Conservation (phyloP, 441 rosid species). For the Rhodomyrtus psidioides region DNA sequence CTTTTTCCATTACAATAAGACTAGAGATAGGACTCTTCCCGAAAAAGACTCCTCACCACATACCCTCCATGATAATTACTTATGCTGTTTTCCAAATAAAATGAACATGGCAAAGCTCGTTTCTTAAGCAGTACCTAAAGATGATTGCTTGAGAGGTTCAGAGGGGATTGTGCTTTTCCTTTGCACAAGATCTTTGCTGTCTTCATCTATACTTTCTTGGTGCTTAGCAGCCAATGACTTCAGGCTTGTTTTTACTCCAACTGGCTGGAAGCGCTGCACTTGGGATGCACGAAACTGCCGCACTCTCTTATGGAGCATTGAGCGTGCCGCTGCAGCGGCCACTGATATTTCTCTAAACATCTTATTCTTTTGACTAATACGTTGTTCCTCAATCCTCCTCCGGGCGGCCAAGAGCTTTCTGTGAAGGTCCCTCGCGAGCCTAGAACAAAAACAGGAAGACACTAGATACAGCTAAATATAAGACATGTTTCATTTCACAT, state of each 20-base stretch:
- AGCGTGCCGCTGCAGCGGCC: conserved; percentile 55
- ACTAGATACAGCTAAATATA: not conserved
- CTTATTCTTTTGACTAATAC: conserved; percentile 30
- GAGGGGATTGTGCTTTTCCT: conserved; percentile 14
- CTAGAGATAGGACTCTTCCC: not conserved
- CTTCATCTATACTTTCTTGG: conserved; percentile 13
- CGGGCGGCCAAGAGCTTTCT: conserved; percentile 36
- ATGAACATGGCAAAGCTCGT: not conserved
- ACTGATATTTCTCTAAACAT: conserved; percentile 47
- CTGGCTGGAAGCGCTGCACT: conserved; percentile 22
- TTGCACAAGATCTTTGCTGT: conserved; percentile 3
- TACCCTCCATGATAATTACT: not conserved
- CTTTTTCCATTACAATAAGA: not conserved
- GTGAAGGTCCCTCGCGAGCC: conserved; percentile 61
- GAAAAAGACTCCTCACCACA: not conserved
- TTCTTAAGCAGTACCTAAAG: conserved; percentile 13
- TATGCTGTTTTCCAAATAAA: not conserved
- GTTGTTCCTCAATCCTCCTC: conserved; percentile 50
- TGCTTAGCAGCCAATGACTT: conserved; percentile 3
- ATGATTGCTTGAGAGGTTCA: conserved; percentile 19
- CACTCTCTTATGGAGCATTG: conserved; percentile 54
- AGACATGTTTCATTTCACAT: not conserved
- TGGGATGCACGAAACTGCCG: conserved; percentile 45
- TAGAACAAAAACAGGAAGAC: conserved; percentile 14
- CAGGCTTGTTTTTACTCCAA: conserved; percentile 22